Percentiles rank a stretch among this genome's conserved stretches.
phyloP scores from a whole-genome alignment of 2,329 filamentous ascomycete genomes.

The Hansfordia pulvinata region DNA sequence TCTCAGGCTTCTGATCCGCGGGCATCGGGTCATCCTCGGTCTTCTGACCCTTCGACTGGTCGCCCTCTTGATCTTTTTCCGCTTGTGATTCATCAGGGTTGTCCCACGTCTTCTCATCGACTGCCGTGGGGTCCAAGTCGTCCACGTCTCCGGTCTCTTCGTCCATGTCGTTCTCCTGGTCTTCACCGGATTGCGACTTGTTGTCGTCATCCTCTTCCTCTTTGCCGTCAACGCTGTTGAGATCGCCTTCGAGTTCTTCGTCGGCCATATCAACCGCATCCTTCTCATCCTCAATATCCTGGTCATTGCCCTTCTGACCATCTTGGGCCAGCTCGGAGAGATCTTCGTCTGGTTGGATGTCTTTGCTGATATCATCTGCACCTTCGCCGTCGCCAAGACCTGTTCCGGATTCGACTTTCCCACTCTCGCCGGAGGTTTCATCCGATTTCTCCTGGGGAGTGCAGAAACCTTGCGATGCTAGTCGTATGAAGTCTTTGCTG shows the following conservation, averaged over 20 bases:
- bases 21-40: conserved; percentile 48
- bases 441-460: conserved; percentile 71
- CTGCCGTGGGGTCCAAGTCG: conserved; percentile 74
- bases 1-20: conserved; percentile 34
- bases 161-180: conserved; percentile 65
- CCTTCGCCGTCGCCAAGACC: conserved; percentile 92
- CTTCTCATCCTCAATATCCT: conserved; percentile 64
- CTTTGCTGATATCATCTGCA: conserved; percentile 95
- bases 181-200: conserved; percentile 48
- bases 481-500: conserved; percentile 61
- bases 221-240: conserved; percentile 49
- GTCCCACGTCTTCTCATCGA: conserved; percentile 99
- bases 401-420: conserved; percentile 80
- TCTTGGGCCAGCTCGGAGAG: conserved; percentile 84
- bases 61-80: conserved; percentile 69
- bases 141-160: conserved; percentile 87
- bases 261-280: conserved; percentile 88
- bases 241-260: conserved; percentile 80
- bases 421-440: conserved; percentile 53
- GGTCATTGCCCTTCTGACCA: conserved; percentile 48
- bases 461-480: conserved; percentile 82
- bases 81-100: conserved; percentile 67
- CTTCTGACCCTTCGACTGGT: conserved; percentile 57
- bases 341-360: conserved; percentile 88
- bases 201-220: conserved; percentile 47